These are phyloP conservation scores for Phaseolus coccineus DNA, from an alignment of 331 rosid genomes.

Conservation along the genomic window DNA sequence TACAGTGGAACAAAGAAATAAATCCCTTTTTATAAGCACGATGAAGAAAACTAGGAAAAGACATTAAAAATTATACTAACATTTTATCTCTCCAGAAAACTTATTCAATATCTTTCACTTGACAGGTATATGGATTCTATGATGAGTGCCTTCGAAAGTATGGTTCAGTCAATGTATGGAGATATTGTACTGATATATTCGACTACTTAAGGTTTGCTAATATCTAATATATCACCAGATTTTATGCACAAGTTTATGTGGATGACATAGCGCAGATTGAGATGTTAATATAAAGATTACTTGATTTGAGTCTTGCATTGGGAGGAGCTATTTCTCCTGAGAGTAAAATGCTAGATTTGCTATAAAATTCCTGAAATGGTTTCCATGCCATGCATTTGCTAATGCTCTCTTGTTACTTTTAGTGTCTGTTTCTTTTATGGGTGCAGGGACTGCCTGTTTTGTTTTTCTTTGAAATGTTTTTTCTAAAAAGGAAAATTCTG, in stretches of 20 bases:
- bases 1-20: slow-evolving; percentile 23
- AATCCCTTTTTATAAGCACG: neutral
- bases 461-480: slow-evolving; percentile 25
- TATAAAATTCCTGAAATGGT: slow-evolving; percentile 11
- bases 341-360: slow-evolving; percentile 14
- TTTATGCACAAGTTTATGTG: slow-evolving; percentile 14
- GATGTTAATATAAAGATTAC: slow-evolving; percentile 25
- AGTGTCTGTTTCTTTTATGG: slow-evolving; percentile 1
- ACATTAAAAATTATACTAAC: slow-evolving; percentile 10
- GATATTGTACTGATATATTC: slow-evolving; percentile 97
- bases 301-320: slow-evolving; percentile 23
- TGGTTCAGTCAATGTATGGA: slow-evolving; percentile 99
- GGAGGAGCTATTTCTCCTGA: neutral
- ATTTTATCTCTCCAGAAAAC: slow-evolving; percentile 42
- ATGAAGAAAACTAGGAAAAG: neutral
- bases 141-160: slow-evolving; percentile 99
- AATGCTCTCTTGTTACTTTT: slow-evolving; percentile 18
- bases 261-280: slow-evolving; percentile 2
- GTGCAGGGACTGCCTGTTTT: slow-evolving; percentile 11
- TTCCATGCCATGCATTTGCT: slow-evolving; percentile 3
- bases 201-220: slow-evolving; percentile 87
- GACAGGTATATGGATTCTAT: slow-evolving; percentile 99
- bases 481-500: neutral
- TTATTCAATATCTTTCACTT: slow-evolving; percentile 49
- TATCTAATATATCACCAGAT: slow-evolving; percentile 32